These are phyloP conservation scores for Penicillium desertorum DNA, from an alignment of 495 filamentous ascomycete species.

Conservation along the genomic window DNA sequence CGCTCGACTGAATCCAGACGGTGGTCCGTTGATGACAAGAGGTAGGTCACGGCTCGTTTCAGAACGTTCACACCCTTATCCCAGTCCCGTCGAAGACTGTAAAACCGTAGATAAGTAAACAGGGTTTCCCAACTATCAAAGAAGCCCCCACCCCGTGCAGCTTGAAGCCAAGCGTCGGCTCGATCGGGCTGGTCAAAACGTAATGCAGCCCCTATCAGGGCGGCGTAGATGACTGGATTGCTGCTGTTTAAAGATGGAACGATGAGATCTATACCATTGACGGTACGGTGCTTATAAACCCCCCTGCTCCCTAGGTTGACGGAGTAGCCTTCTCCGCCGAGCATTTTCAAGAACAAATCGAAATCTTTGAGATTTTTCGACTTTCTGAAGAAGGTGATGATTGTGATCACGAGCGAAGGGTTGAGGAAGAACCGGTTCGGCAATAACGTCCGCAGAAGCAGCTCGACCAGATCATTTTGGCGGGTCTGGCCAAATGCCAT, in stretches of 20 bases:
- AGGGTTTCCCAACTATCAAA: constrained; percentile 44
- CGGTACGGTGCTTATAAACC: constrained; percentile 22
- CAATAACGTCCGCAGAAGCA: constrained; percentile 41
- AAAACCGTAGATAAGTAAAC: constrained; percentile 41
- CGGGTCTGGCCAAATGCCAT: constrained; percentile 40
- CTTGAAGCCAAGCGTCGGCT: constrained; percentile 45
- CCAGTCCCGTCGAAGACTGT: constrained; percentile 42
- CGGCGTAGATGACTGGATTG: constrained; percentile 38
- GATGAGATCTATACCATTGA: constrained; percentile 43
- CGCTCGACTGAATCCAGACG: constrained; percentile 28
- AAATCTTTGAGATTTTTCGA: constrained; percentile 46
- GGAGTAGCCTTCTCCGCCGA: constrained; percentile 39
- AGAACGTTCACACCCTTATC: constrained; percentile 35
- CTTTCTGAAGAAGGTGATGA: constrained; percentile 42
- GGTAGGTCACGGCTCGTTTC: constrained; percentile 37
- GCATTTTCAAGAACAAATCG: constrained; percentile 44
- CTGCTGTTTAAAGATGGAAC: constrained; percentile 37
- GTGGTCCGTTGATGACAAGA: constrained; percentile 38
- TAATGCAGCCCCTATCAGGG: constrained; percentile 38
- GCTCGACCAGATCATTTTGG: constrained; percentile 44
- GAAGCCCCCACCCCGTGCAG: constrained; percentile 38
- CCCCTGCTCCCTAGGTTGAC: constrained; percentile 32
- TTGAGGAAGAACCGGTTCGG: constrained; percentile 42
- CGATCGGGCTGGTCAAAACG: constrained; percentile 47
- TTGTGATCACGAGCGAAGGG: constrained; percentile 38